Evolutionary conservation across 495 filamentous ascomycete species (phyloP).

Genomic region (Neurospora hispaniola): DNA sequence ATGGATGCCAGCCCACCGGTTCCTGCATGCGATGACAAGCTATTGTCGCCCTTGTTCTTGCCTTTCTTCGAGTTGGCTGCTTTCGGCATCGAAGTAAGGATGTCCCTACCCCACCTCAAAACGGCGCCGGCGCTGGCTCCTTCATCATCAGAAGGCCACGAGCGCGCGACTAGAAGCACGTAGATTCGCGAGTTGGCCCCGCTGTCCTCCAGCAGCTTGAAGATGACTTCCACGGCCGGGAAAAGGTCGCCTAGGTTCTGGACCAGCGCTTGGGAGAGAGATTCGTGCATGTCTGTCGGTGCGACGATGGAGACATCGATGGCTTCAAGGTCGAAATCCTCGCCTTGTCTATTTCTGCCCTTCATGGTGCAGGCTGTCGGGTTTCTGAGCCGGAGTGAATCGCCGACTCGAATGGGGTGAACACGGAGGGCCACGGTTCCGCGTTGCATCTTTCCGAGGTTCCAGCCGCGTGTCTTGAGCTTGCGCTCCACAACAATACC

Average conservation of each 20-base stretch:
- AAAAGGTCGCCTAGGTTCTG: conserved; percentile 27
- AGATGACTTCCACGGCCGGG: conserved; percentile 36
- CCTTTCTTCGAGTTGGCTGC: conserved; percentile 30
- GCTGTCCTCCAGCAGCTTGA: conserved; percentile 47
- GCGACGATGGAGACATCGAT: conserved; percentile 52
- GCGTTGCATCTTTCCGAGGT: conserved; percentile 40
- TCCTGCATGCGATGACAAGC: not conserved
- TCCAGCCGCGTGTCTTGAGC: conserved; percentile 59
- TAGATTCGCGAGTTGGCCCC: conserved; percentile 53
- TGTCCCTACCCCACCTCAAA: conserved; percentile 56
- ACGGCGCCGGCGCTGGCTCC: conserved; percentile 15
- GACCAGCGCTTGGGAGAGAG: conserved; percentile 26
- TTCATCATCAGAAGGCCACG: conserved; percentile 9
- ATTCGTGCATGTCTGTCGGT: conserved; percentile 33
- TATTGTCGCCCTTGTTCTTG: conserved; percentile 5
- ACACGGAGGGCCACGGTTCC: conserved; percentile 53
- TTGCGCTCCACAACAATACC: conserved; percentile 44
- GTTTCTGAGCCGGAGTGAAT: conserved; percentile 36
- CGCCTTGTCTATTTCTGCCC: conserved; percentile 1
- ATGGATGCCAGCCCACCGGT: conserved; percentile 10
- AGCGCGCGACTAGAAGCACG: conserved; percentile 62
- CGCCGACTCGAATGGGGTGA: conserved; percentile 35
- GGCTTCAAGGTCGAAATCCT: conserved; percentile 33
- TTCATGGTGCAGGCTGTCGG: conserved; percentile 13
- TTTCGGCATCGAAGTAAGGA: conserved; percentile 44